These are phyloP conservation scores for Verruconis gallopava DNA, from an alignment of 2,329 filamentous ascomycete genomes.

Conservation along the genomic window DNA sequence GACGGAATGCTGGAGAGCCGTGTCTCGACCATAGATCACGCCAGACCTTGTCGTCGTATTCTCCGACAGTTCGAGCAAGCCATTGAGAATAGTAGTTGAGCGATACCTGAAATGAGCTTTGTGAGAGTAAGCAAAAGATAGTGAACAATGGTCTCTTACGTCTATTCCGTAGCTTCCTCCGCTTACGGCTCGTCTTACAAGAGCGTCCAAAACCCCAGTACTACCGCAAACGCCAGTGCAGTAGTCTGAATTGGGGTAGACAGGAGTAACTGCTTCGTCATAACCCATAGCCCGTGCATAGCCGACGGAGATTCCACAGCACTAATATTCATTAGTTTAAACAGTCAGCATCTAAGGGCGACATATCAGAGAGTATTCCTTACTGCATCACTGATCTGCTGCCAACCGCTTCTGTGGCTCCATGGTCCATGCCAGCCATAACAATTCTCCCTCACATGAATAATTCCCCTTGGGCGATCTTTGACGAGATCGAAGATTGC, in stretches of 20 bases:
- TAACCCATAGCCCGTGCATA: constrained; percentile 36
- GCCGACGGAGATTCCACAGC: constrained; percentile 32
- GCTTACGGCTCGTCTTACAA: constrained; percentile 25
- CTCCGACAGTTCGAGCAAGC: constrained; percentile 21
- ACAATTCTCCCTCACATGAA: constrained; percentile 40
- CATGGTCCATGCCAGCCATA: constrained; percentile 40
- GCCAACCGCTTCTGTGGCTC: constrained; percentile 37
- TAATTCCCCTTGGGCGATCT: constrained; percentile 29
- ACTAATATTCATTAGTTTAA: constrained; percentile 14
- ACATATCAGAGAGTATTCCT: constrained; percentile 10
- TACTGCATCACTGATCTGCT: constrained; percentile 39
- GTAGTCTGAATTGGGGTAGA: constrained; percentile 33
- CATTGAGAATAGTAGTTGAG: constrained; percentile 27
- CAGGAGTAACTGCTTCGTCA: constrained; percentile 31
- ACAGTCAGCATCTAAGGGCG: constrained; percentile 8
- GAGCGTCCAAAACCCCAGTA: constrained; percentile 28
- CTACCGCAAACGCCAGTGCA: constrained; percentile 32
- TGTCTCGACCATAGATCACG: constrained; percentile 34
- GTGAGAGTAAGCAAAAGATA: no score
- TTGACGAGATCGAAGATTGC: constrained; percentile 30
- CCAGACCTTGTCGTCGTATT: constrained; percentile 32
- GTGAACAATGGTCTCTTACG: constrained; percentile 15
- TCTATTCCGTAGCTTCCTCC: constrained; percentile 31
- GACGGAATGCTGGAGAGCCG: constrained; percentile 35
- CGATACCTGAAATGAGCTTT: constrained; percentile 16